Evolutionary conservation across 192 early-diverging fungal genomes (phyloP).

Genomic region (Kickxella alabastrina): DNA sequence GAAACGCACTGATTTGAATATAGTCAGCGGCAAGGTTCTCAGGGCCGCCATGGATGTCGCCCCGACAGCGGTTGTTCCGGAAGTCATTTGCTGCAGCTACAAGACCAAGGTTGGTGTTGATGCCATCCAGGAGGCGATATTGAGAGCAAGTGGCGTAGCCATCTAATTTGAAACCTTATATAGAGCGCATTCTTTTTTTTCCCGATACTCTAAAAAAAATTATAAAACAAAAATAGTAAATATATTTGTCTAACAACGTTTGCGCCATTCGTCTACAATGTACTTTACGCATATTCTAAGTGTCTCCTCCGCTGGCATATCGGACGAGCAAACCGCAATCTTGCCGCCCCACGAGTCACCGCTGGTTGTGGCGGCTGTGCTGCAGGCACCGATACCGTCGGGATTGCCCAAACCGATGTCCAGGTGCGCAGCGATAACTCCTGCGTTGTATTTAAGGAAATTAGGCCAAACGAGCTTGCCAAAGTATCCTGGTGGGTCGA

Average conservation of each 20-base stretch:
- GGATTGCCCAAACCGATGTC: conserved; percentile 7
- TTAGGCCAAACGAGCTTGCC: conserved; percentile 75
- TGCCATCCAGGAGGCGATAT: conserved; percentile 31
- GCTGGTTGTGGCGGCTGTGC: no score
- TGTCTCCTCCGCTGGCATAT: conserved; percentile 13
- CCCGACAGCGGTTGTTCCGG: conserved; percentile 20
- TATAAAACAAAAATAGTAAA: not conserved
- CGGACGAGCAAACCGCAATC: conserved; percentile 36
- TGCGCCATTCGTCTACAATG: conserved; percentile 14
- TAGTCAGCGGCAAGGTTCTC: conserved; percentile 4
- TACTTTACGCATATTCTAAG: conserved; percentile 13
- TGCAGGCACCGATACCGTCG: not conserved
- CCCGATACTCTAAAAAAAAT: no score
- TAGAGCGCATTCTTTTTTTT: no score
- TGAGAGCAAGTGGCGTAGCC: conserved; percentile 9
- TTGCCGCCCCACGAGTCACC: not conserved
- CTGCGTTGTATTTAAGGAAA: conserved; percentile 46
- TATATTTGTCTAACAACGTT: not conserved
- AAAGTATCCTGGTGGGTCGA: conserved; percentile 74
- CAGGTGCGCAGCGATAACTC: conserved; percentile 15
- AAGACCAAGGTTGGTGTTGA: conserved; percentile 27
- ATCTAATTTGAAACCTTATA: no score
- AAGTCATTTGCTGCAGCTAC: conserved; percentile 25
- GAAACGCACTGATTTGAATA: conserved; percentile 17
- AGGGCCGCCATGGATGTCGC: conserved; percentile 14